Evolutionary conservation across 2,329 filamentous ascomycete genomes (phyloP), one percentile per base, ranked within the genome.

Genomic region (Claviceps purpurea): DNA sequence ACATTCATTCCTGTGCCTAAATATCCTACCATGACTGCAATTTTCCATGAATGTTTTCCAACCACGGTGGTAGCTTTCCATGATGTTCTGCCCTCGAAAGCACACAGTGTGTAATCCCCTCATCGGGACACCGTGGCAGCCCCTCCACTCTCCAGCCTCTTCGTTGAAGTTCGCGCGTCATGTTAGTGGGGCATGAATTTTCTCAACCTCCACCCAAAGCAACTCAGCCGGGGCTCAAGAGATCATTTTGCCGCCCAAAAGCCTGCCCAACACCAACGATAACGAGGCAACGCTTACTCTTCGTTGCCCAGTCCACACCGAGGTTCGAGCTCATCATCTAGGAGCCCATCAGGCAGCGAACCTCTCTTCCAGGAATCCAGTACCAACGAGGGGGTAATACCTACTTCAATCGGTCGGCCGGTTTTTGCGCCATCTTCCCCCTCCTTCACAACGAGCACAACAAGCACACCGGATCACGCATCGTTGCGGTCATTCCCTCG

Each of bases 181-280:
- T 66, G 56, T 56, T 65, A 62, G 67, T 68, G 68, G 68, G 68
- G 67, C 64, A 60, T 55, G 61, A 69, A 68, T 67, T 70, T 69
- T 68, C 64, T 65, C 62, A 64, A 62, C 61, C 64, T 60, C 57
- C 61, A 60, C 45, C 52, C 51, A 50, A 50, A 51, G 41, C 42
- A 54, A 50, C 50, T 50, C 53, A 51, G 52, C 52, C 51, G 54
- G 47, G 45, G 47, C 45, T 44, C 24, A 43, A 47, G 37, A 38
- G 30, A 39, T 24, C 50, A 34, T 42, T 37, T 50, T 43, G 48
- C 41, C 47, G 54, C 52, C 52, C 20, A 51, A 50, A 49, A 20
- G 30, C 47, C 34, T n/a, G 42, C 41, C 39, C 22, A 26, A 43
- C 47, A 45, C 42, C 49, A 38, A 20, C 18, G 20, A 24, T 26